Evolutionary conservation across 2,329 filamentous ascomycete species (phyloP), one percentile per base, ranked within the genome.

Genomic region (Xylariomycetidae sp.): DNA sequence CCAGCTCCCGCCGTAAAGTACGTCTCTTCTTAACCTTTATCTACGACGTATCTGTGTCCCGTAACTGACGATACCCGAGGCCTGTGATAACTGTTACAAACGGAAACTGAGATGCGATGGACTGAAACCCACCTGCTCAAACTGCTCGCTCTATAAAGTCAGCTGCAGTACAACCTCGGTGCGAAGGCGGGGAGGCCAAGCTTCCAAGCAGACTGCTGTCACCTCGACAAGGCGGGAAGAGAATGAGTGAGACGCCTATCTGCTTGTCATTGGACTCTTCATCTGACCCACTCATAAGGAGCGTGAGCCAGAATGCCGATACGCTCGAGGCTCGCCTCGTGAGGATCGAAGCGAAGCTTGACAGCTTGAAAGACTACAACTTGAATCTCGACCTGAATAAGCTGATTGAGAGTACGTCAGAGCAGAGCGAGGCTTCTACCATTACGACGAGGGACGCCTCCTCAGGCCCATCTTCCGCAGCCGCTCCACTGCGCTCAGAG

Each of bases 71-170:
- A 7, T 7, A 8, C 5, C 6, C 9, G 19, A 41, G 44, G 63
- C 61, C 1, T 66, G 63, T 37, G 64, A 68, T 41, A 50, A 66
- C 25, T 69, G 65, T 49, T 67, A 62, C 31, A 59, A 47, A 10
- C 68, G 67, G 46, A 68, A 69, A 53, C 66, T 69, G 29, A 66
- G 64, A 42, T 69, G 65, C 30, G 64, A 69, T 42, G 62, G 62
- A 56, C 30, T 63, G 5, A 65, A 63, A 39, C 65, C 65, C 1
- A 45, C 54, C 7, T 69, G 65, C 37, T 66, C 63, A 2, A 67
- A 68, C 27, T 69, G 64, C 27, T 45, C 54, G 6, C 46, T 67
- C 4, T 69, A 69, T 40, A 56, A 57, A n/a, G 50, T 63, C 4
- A 47, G 55, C n/a, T 67, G 64, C 40, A 44, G 41, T 16, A 61